Evolutionary conservation across 345 rosid genomes (phyloP), one percentile per base, ranked within the genome.

Genomic region (Erodium maritimum): DNA sequence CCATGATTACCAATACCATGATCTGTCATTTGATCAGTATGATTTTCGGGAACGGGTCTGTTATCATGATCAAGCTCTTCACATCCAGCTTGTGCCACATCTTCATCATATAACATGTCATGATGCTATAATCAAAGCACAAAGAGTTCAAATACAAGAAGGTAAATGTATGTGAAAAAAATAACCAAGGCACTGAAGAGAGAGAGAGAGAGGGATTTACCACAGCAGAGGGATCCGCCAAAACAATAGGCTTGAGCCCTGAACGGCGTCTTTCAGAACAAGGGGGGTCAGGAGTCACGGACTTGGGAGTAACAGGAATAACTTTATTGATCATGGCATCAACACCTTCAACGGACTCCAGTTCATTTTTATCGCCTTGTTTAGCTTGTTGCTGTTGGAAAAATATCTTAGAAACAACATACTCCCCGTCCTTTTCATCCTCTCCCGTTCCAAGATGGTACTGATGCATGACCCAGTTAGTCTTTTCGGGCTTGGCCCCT

Each of bases 381-480:
- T 72, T 82, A 11, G 21, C 60, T 61, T 71, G 79, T 50, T 77
- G 88, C 73, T 78, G 96, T 78, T 93, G 94, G 66, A 72, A 79
- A 74, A 74, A 85, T 71, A 93, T 78, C 66, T 93, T 93, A 11
- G 99, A 89, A 64, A 89, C 65, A 46, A 93, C 86, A 52, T 78
- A 83, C n/a, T 93, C 84, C 19, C 90, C 85, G 5, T 89, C 94
- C 65, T 69, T 85, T 77, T 93, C 99, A 50, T 88, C 99, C 72
- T 93, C 96, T 25, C 71, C 83, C 1, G 82, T 85, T 62, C 99
- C 99, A 29, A 93, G 75, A 71, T 93, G 99, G 69, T 93, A 93
- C 50, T 93, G 99, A 63, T 89, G 99, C 99, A 93, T 93, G 65
- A 83, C 91, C 99, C 96, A 89, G 61, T 86, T 89, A 6, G 99